Evolutionary conservation across 345 rosid genomes (phyloP).

Genomic region (Populus euphratica): DNA sequence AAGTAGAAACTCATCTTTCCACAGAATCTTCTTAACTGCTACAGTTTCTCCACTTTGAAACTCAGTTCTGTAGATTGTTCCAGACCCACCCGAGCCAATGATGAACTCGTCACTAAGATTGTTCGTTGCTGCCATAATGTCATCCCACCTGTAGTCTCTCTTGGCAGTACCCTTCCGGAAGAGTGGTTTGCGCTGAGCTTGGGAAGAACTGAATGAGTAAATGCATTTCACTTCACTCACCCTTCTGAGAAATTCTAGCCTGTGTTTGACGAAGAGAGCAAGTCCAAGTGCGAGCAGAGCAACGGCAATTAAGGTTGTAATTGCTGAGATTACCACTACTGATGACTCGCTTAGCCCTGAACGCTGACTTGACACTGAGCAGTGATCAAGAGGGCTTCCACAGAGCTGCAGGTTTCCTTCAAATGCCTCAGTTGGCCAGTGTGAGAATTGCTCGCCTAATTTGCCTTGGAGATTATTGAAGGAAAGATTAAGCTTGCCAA

Average conservation of each 20-base stretch:
- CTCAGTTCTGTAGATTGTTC: constrained; percentile 75
- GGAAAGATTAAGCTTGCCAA: constrained; percentile 74
- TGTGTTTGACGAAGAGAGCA: constrained; percentile 45
- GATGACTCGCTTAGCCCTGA: constrained; percentile 44
- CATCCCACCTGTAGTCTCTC: constrained; percentile 74
- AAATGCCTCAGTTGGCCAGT: constrained; percentile 77
- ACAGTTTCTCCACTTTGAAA: constrained; percentile 59
- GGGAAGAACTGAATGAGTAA: constrained; percentile 66
- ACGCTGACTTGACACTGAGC: constrained; percentile 31
- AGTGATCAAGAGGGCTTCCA: constrained; percentile 60
- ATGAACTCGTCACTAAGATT: constrained; percentile 72
- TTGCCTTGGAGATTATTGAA: constrained; percentile 68
- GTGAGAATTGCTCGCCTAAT: constrained; percentile 61
- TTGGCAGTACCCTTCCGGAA: constrained; percentile 54
- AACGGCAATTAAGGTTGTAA: constrained; percentile 59
- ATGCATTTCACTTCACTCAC: constrained; percentile 40
- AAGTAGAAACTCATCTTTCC: constrained; percentile 67
- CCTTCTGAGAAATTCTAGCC: constrained; percentile 40
- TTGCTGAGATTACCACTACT: constrained; percentile 57
- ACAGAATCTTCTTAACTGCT: constrained; percentile 74
- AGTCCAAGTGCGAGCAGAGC: constrained; percentile 54
- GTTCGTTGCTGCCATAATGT: constrained; percentile 75
- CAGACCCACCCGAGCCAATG: constrained; percentile 94
- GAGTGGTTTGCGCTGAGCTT: constrained; percentile 56
- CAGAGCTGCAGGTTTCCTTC: constrained; percentile 68